Conservation (phyloP, 768 basidiomycete species). For the Rhodotorula taiwanensis region DNA sequence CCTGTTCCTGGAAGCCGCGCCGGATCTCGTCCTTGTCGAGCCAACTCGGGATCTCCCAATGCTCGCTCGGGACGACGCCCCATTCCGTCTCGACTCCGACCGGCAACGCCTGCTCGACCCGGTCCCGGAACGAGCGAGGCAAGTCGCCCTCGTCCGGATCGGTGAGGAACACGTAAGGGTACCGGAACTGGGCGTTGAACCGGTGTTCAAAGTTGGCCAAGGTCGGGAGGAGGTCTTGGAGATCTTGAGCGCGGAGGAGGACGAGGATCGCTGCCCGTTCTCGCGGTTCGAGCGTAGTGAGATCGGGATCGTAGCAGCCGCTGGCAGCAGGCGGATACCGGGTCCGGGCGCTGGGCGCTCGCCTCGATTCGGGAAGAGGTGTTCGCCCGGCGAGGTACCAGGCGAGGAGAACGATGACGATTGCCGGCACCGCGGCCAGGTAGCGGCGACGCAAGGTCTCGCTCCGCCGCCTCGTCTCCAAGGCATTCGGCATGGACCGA, state of each 20-base stretch:
- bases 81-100: background rate
- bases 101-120: conserved; percentile 5
- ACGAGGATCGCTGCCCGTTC: conserved; percentile 35
- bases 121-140: background rate
- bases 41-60: conserved; percentile 24
- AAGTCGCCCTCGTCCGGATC: conserved; percentile 12
- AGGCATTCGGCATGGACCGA: too few relatives aligned
- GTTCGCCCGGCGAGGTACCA: too few relatives aligned
- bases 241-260: conserved; percentile 31
- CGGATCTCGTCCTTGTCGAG: conserved; percentile 11
- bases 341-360: too few relatives aligned
- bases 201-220: conserved; percentile 32
- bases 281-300: conserved; percentile 11
- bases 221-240: conserved; percentile 33
- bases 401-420: too few relatives aligned
- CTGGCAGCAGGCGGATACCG: too few relatives aligned
- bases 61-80: conserved; percentile 13
- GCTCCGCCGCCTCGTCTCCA: too few relatives aligned
- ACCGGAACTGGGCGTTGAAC: conserved; percentile 34
- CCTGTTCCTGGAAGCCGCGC: conserved; percentile 18
- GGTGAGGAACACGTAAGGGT: conserved; percentile 31
- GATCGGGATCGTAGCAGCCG: conserved; percentile 20
- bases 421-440: too few relatives aligned
- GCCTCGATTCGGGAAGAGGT: too few relatives aligned
- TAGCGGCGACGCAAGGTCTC: too few relatives aligned